These are phyloP conservation scores for Rhynchospora tenuis DNA, from an alignment of 176 grass and related monocot species.

Conservation along the genomic window DNA sequence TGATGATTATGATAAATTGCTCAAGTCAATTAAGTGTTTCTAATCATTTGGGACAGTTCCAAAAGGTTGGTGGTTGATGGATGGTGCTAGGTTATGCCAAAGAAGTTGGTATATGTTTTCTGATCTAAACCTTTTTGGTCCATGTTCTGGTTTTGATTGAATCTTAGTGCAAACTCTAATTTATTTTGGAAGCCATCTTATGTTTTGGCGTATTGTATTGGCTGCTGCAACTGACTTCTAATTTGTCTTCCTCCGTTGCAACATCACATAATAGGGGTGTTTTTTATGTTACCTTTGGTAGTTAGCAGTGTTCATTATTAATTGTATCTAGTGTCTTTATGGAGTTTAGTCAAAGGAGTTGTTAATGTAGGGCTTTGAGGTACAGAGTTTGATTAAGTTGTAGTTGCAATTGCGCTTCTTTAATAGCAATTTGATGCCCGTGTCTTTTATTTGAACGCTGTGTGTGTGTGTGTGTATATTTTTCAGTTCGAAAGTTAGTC, in stretches of 20 bases:
- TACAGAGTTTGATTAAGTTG: not conserved
- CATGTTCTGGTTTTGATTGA: not conserved
- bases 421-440: not conserved
- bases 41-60: not conserved
- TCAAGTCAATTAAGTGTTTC: not conserved
- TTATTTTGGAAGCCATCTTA: not conserved
- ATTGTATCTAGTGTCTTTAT: not conserved
- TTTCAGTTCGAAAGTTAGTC: not conserved
- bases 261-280: not conserved
- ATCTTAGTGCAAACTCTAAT: not conserved
- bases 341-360: not conserved
- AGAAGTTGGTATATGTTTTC: not conserved
- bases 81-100: not conserved
- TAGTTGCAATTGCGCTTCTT: not conserved
- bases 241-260: not conserved
- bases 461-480: not conserved
- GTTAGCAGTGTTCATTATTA: not conserved
- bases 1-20: not conserved
- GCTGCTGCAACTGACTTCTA: not conserved
- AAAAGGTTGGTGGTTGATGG: not conserved
- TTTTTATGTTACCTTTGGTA: not conserved
- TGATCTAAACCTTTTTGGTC: not conserved
- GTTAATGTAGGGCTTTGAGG: not conserved
- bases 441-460: not conserved
- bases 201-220: not conserved